Conservation (phyloP, 116 monocot genomes). For the Trichopus zeylanicus region DNA sequence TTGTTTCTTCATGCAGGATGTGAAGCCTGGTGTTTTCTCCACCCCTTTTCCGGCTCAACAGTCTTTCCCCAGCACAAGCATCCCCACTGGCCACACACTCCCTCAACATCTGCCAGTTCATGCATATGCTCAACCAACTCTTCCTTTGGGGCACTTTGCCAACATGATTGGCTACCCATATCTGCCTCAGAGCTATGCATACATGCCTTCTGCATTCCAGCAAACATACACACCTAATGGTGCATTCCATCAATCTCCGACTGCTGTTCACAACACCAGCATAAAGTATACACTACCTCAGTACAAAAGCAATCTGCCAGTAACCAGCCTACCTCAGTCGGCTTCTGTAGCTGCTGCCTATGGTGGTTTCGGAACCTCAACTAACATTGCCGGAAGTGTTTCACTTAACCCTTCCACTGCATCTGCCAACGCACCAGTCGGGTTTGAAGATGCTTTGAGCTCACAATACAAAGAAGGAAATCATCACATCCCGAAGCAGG, state of each 20-base stretch:
- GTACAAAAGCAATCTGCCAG: constrained; percentile 60
- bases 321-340: constrained; percentile 57
- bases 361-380: constrained; percentile 60
- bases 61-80: constrained; percentile 34
- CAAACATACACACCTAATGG: constrained; percentile 60
- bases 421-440: constrained; percentile 33
- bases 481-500: constrained; percentile 46
- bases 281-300: constrained; percentile 78
- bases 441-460: constrained; percentile 57
- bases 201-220: constrained; percentile 73
- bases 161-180: constrained; percentile 88
- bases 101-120: constrained; percentile 68
- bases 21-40: constrained; percentile 53
- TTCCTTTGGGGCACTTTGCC: constrained; percentile 68
- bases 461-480: constrained; percentile 72
- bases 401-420: constrained; percentile 43
- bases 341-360: constrained; percentile 52
- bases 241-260: constrained; percentile 73
- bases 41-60: constrained; percentile 36
- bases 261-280: constrained; percentile 34
- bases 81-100: constrained; percentile 31
- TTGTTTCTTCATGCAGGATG: constrained; percentile 10
- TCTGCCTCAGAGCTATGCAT: constrained; percentile 67
- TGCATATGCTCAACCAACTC: constrained; percentile 69
- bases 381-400: constrained; percentile 58